Base-by-base conservation (phyloP, 805 yeast species). In the Candida silvicultrix region DNA sequence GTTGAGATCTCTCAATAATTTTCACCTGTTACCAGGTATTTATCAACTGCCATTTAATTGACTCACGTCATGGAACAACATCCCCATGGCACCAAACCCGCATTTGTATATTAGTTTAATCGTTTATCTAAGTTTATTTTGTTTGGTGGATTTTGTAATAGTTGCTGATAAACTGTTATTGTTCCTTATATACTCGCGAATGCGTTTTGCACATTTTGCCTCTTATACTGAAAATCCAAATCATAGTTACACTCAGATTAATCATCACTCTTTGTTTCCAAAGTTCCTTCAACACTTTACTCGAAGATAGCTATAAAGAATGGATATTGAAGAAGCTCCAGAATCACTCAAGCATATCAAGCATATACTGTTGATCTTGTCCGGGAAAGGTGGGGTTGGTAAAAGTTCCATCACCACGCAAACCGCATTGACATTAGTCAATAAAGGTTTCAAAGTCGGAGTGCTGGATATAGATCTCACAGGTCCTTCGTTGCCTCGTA, bases 371-470 rank as follows among this genome's bases (percentile, higher is more conserved):
- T 72, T 94, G 32, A 82, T 94, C 11, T 77, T 94, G 3, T 89
- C 97, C 0, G 99, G 97, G 1, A 89, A 89, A 64, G 97, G 97
- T 25, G 97, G 99, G 21, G 99, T 94, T 1, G 99, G 99, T 2
- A 94, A 94, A 62, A 89, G 97, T 12, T 89, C 97, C 0, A 89
- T 94, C 2, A 90, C 99, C 3, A 87, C 97, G 0, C 99, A 94
- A 61, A 72, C 89, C 1, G 98, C 97, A 0, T 71, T 94, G n/a
- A 73, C 90, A 0, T 70, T 94, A 28, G 87, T 82, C 6, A 67
- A 72, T 14, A 70, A 76, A 59, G 95, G 94, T 2, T 79, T 63
- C 58, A 83, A 76, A 55, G 97, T 94, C n/a, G 99, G 99, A 2
- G 95, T 94, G 0, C 69, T 94, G 21, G 99, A 94, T 60, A 89